These are phyloP conservation scores for Didymella glomerata DNA, from an alignment of 2,329 filamentous ascomycete species.

Conservation along the genomic window DNA sequence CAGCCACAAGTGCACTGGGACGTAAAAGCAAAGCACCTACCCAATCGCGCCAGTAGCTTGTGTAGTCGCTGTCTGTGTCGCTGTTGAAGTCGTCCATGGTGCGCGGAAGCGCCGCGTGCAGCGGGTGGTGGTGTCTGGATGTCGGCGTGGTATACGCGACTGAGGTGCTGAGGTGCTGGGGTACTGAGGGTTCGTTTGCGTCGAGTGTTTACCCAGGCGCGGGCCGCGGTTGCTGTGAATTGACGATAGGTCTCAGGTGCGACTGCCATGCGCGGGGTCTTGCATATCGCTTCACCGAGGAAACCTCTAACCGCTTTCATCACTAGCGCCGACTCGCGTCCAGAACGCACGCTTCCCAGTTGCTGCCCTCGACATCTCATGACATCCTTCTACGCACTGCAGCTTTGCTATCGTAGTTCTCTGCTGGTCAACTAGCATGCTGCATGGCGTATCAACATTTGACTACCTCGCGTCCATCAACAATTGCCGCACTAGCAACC, in stretches of 20 bases:
- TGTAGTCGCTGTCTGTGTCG: slow-evolving; percentile 98
- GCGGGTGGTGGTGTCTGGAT: neutral
- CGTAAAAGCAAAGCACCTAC: slow-evolving; percentile 65
- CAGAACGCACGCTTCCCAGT: no score
- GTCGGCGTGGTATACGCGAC: slow-evolving; percentile 1
- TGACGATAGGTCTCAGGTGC: slow-evolving; percentile 12
- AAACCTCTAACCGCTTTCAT: neutral
- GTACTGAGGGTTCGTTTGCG: neutral
- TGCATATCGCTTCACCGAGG: neutral
- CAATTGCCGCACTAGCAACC: slow-evolving; percentile 4
- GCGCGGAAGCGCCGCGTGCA: slow-evolving; percentile 11
- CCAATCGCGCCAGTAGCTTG: slow-evolving; percentile 99
- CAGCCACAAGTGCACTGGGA: neutral
- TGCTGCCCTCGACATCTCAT: neutral
- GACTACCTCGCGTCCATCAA: neutral
- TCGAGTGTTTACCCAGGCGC: slow-evolving; percentile 4
- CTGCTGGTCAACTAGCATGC: neutral
- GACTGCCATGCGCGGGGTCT: slow-evolving; percentile 7
- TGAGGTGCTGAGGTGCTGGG: neutral
- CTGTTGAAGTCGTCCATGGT: slow-evolving; percentile 96
- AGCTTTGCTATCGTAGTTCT: neutral
- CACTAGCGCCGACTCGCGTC: neutral
- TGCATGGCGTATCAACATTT: slow-evolving; percentile 16
- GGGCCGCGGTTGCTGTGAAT: slow-evolving; percentile 22
- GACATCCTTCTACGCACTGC: no score